phyloP scores from a whole-genome alignment of 352 stramenopile species.

The Nothophytophthora sp. region DNA sequence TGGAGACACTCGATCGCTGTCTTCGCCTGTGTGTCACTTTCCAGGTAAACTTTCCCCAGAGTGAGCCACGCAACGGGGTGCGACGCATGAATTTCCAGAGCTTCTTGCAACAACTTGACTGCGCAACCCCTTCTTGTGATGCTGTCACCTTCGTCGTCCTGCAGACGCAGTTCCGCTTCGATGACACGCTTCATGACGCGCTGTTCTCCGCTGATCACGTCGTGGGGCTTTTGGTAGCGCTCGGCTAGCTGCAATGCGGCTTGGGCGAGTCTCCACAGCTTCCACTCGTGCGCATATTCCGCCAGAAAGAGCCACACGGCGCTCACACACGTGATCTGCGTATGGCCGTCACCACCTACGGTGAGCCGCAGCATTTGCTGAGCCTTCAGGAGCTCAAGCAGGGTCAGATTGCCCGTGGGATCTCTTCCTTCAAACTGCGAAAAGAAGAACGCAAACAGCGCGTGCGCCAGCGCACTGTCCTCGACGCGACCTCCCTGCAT shows the following conservation, averaged over 20 bases:
- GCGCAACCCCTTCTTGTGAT: slow-evolving; percentile 12
- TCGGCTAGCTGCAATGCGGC: slow-evolving; percentile 42
- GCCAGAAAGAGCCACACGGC: slow-evolving; percentile 68
- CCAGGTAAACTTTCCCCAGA: slow-evolving; percentile 47
- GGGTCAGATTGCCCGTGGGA: slow-evolving; percentile 55
- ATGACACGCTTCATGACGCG: slow-evolving; percentile 55
- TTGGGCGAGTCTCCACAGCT: slow-evolving; percentile 37
- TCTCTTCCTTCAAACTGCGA: slow-evolving; percentile 39
- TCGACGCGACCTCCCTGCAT: slow-evolving; percentile 1
- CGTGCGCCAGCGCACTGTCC: slow-evolving; percentile 47
- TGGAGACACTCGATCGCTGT: slow-evolving; percentile 56
- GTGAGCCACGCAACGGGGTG: slow-evolving; percentile 61
- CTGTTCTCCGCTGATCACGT: slow-evolving; percentile 45
- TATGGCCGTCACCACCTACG: slow-evolving; percentile 5
- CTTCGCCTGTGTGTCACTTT: slow-evolving; percentile 38
- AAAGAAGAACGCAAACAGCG: slow-evolving; percentile 66
- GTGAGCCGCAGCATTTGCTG: slow-evolving; percentile 35
- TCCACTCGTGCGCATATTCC: slow-evolving; percentile 42
- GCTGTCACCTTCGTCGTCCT: slow-evolving; percentile 15
- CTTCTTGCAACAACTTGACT: slow-evolving; percentile 46
- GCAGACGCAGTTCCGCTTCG: slow-evolving; percentile 39
- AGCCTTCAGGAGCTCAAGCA: slow-evolving; percentile 70
- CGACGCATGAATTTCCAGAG: slow-evolving; percentile 52
- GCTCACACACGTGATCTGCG: slow-evolving; percentile 29
- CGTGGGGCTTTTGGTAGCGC: slow-evolving; percentile 24